These are phyloP conservation scores for Zymoseptoria crescenta DNA, from an alignment of 2,329 filamentous ascomycete genomes.

Conservation along the genomic window DNA sequence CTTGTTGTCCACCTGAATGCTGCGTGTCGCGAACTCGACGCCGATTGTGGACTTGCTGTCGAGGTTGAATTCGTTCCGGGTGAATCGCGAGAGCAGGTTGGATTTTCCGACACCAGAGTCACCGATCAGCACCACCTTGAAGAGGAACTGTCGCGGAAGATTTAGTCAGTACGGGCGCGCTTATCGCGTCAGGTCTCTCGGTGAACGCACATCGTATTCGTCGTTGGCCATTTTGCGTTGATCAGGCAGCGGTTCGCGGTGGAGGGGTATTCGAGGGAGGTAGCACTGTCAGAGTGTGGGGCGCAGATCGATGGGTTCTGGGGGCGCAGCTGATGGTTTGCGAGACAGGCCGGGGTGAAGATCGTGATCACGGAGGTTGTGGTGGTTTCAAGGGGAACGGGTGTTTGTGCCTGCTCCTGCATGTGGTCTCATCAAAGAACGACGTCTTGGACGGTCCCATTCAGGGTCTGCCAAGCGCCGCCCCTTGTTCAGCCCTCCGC, in stretches of 20 bases:
- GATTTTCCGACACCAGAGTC: conserved; percentile 99
- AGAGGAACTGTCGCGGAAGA: conserved; percentile 67
- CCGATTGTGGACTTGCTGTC: conserved; percentile 99
- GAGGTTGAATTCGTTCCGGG: conserved; percentile 98
- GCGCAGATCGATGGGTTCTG: not conserved
- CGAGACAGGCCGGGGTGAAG: not conserved
- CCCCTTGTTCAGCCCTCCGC: too few relatives aligned
- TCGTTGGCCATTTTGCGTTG: conserved; percentile 79
- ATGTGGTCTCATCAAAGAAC: not conserved
- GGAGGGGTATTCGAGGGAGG: conserved; percentile 1
- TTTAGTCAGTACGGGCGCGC: conserved; percentile 1
- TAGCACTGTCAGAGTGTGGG: conserved; percentile 1
- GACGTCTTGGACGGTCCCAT: not conserved
- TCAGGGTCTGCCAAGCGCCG: not conserved
- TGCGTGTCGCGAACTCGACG: conserved; percentile 97
- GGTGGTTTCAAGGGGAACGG: not conserved
- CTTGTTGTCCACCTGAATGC: conserved; percentile 98
- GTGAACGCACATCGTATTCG: conserved; percentile 68
- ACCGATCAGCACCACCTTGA: conserved; percentile 99
- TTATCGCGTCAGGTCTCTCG: conserved; percentile 9
- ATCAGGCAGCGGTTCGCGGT: not conserved
- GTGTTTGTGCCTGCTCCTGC: not conserved
- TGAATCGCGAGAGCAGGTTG: conserved; percentile 98
- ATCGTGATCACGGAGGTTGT: not conserved
- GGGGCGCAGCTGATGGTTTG: conserved; percentile 26